Evolutionary conservation across 2,329 filamentous ascomycete genomes (phyloP), one percentile per base, ranked within the genome.

Genomic region (Colletotrichum tofieldiae): DNA sequence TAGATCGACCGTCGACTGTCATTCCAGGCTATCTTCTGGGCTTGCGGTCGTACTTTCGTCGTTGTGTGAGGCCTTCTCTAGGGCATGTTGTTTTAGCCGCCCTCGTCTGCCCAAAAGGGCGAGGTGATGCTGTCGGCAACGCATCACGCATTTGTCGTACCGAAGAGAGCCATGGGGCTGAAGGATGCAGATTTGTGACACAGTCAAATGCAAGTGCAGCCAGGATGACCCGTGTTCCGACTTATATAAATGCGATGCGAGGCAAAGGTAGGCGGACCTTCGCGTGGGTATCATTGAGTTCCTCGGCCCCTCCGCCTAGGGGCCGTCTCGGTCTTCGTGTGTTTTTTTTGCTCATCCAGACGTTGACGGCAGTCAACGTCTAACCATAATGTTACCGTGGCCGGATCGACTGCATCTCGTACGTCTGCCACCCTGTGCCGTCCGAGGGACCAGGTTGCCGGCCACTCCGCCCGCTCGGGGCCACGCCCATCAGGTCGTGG

Each of bases 281-380:
- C 37, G 52, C 66, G 56, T 43, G 69, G 69, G 69, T 71, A 71
- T 71, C 69, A 59, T 68, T 64, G 23, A 16, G 47, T 47, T 56
- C 20, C 35, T 43, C 47, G n/a, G 29, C 49, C 37, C 41, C 69
- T 71, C 51, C 65, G 52, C 65, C 51, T 45, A 51, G 58, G 52
- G 29, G 26, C 51, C 16, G 35, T 68, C 26, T 55, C 35, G 51
- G n/a, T 37, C 23, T 55, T 61, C 26, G n/a, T 56, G 26, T 23
- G 5, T 32, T 29, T n/a, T 4, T 39, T n/a, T 4, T 39, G 23
- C 8, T 35, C 47, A 9, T 37, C 11, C 45, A 39, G 61, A 54
- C 39, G 16, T 18, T 41, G 37, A 8, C 18, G 43, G 3, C 37
- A 16, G 51, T 8, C 58, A 58, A 58, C 23, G 55, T 32, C 54